Evolutionary conservation across 306 rosid genomes (phyloP).

Genomic region (Vigna trinervia): DNA sequence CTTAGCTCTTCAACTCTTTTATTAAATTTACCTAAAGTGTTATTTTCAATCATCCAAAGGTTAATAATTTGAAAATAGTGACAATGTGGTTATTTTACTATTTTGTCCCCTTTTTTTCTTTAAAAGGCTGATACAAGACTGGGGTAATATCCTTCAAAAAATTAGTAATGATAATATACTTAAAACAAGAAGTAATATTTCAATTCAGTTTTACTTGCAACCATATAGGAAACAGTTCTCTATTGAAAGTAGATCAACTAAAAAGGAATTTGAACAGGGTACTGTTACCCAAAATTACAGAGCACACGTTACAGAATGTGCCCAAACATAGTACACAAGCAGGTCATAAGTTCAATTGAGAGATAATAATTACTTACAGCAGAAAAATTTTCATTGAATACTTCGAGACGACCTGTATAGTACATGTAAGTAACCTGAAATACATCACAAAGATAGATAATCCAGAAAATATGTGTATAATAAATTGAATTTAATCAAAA

Average conservation of each 20-base stretch:
- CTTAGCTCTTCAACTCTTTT: background rate
- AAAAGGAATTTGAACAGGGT: background rate
- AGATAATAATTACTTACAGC: constrained; percentile 67
- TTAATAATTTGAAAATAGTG: constrained; percentile 22
- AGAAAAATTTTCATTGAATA: constrained; percentile 93
- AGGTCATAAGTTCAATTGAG: constrained; percentile 19
- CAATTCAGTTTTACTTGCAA: constrained; percentile 23
- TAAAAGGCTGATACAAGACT: constrained; percentile 2
- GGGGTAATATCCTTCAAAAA: background rate
- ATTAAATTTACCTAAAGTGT: constrained; percentile 8
- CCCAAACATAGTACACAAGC: constrained; percentile 29
- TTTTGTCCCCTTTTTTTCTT: constrained; percentile 3
- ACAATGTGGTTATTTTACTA: constrained; percentile 24
- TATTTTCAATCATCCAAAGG: constrained; percentile 12
- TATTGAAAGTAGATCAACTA: constrained; percentile 18
- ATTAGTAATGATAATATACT: constrained; percentile 1
- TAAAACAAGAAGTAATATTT: background rate
- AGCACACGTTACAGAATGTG: background rate
- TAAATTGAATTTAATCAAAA: background rate
- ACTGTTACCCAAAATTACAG: constrained; percentile 8
- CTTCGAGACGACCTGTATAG: constrained; percentile 99
- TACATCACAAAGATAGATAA: constrained; percentile 42
- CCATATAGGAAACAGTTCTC: constrained; percentile 10
- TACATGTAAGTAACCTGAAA: constrained; percentile 96
- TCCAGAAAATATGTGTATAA: constrained; percentile 1